phyloP scores from a whole-genome alignment of 257 asterid species.

The Fraxinus excelsior region DNA sequence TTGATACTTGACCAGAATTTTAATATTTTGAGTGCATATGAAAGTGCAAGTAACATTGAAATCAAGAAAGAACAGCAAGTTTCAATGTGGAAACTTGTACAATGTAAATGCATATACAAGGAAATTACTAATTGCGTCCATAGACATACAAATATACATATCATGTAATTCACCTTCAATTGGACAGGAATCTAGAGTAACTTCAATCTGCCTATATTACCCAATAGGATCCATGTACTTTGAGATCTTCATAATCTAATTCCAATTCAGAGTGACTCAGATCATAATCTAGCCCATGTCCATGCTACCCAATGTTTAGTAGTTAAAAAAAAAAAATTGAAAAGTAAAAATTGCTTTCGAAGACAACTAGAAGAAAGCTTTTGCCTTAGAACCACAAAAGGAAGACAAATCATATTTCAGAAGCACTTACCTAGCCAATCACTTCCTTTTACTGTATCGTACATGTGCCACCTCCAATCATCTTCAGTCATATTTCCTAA shows the following conservation, averaged over 20 bases:
- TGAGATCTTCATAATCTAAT: neutral
- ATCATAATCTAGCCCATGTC: neutral
- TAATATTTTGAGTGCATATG: neutral
- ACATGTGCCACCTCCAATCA: conserved; percentile 99
- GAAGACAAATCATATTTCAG: no score
- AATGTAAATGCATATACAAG: neutral
- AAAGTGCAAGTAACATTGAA: neutral
- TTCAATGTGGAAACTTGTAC: neutral
- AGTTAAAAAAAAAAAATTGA: no score
- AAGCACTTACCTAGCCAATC: conserved; percentile 85
- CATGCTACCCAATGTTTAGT: neutral
- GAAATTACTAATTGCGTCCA: neutral
- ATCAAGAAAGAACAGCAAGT: neutral
- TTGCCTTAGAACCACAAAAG: neutral
- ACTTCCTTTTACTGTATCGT: conserved; percentile 96
- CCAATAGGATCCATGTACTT: neutral
- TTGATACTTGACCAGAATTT: neutral
- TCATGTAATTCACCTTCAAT: no score
- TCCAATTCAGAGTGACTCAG: neutral
- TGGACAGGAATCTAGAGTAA: no score
- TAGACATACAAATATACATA: no score
- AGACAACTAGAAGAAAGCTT: neutral
- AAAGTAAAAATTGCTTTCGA: neutral
- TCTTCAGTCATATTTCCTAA: conserved; percentile 96
- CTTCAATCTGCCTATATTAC: no score